Evolutionary conservation across 148 eudicot species (phyloP), one percentile per base, ranked within the genome.

Genomic region (Polygonum maritimum): DNA sequence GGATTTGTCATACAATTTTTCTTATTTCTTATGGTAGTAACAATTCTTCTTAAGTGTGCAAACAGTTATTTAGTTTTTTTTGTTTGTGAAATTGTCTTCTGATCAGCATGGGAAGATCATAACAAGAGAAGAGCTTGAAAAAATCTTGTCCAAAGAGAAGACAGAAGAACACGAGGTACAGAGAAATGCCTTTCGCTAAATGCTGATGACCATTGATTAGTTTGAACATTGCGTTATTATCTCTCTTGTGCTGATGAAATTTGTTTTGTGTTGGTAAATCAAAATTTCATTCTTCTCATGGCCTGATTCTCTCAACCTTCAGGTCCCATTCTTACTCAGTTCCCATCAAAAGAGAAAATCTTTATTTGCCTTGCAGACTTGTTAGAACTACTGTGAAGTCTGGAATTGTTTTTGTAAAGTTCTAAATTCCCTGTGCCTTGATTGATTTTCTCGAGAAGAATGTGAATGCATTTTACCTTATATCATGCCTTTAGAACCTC

Each of bases 61-160:
- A 31, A 19, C 21, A 70, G 3, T 40, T 21, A 44, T 71, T 48
- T 48, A 48, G 57, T 31, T 69, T 2, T 73, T 35, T 14, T 11
- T 70, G 11, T 26, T 73, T 73, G 35, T 48, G 55, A 16, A 14
- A 47, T 11, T 47, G 22, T 48, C 75, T 69, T 81, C 44, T 83
- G 65, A 69, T 80, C 92, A 96, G 99, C 82, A 82, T 80, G 94
- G 99, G 70, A 89, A 88, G 77, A 69, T 96, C 67, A 89, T 92
- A 79, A 78, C 99, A 79, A 86, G 96, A 78, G 98, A 91, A 77
- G 92, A 96, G 80, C 89, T 96, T 69, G 91, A 91, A 15, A 74
- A 79, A 55, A 84, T 91, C 74, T 85, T 92, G 87, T 86, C 92
- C 71, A 84, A 87, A 72, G 98, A 90, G 91, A 92, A 88, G 83